Evolutionary conservation across 2,329 filamentous ascomycete genomes (phyloP).

Genomic region (Cladosporium phlei): DNA sequence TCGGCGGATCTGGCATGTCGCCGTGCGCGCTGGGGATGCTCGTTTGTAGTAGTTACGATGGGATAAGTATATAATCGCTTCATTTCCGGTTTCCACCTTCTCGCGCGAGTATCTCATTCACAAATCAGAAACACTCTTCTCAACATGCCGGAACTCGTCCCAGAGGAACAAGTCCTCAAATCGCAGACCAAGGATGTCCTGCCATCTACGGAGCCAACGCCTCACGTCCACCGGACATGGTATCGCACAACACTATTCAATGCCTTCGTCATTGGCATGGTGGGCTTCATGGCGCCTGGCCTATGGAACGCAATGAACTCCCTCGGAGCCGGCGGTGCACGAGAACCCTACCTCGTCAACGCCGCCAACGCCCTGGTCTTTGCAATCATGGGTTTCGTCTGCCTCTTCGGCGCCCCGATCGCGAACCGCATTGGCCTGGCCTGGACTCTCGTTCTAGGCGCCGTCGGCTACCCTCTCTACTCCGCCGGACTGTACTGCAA

Average conservation of each 20-base stretch:
- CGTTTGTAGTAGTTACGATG: not conserved
- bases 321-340: conserved; percentile 50
- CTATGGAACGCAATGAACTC: conserved; percentile 55
- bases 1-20: not conserved
- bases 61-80: not conserved
- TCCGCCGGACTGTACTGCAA: conserved; percentile 47
- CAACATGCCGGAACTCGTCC: conserved; percentile 10
- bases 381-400: conserved; percentile 44
- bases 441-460: conserved; percentile 43
- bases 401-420: conserved; percentile 46
- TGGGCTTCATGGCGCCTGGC: conserved; percentile 49
- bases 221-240: conserved; percentile 34
- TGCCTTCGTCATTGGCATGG: conserved; percentile 49
- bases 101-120: no score
- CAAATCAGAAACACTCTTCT: not conserved
- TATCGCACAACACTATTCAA: conserved; percentile 52
- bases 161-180: conserved; percentile 1
- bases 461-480: conserved; percentile 48
- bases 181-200: conserved; percentile 1
- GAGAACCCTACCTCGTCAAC: conserved; percentile 50
- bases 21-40: not conserved
- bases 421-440: conserved; percentile 47
- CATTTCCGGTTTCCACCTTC: not conserved
- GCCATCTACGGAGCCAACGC: conserved; percentile 8
- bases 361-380: conserved; percentile 51